Base-by-base conservation (phyloP, 192 early-diverging fungal species). In the Umbelopsis ramanniana region DNA sequence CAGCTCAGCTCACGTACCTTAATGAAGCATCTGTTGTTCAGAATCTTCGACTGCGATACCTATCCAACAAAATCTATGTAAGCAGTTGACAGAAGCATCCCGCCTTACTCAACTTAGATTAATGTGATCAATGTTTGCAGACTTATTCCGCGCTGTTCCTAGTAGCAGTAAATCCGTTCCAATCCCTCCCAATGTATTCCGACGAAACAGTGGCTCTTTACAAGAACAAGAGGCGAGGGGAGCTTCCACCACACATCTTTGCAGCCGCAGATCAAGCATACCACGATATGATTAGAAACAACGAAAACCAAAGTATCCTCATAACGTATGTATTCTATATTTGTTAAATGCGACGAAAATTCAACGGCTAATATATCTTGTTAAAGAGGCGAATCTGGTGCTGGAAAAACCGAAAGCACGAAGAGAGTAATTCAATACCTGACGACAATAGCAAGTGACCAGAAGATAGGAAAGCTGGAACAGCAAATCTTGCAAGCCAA, bases 341-440 rank as follows among this genome's bases (percentile, higher is more conserved):
- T 29, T 29, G 29, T 29, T 1, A 29, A 2, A 2, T 5, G 17
- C 3, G 33, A 6, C 29, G 15, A n/a, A 53, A 22, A 60, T 37
- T 38, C 29, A 29, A 29, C 29, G 29, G 3, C 29, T 29, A 29
- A 29, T 2, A 29, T 29, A 2, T 29, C 1, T 29, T 29, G 29
- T 29, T 24, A 45, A 67, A 94, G 92, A 33, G 98, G 98, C 69
- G 98, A 99, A 84, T 97, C 96, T 43, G 98, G 98, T 55, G 97
- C 97, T 9, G 98, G 98, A 60, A 99, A 99, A 82, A 99, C 98
- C 14, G 98, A 99, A 84, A 98, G 98, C 83, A 99, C 97, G 8
- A 99, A 99, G 72, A 97, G 96, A 72, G 95, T 98, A 40, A 98
- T 99, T 71, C 97, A 98, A 85, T 98, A 98, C 81, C 86, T 99